A percentile compares a stretch with the other conserved stretches of the same genome.
These are phyloP conservation scores for Solanum ahanhuiri DNA, from an alignment of 257 asterid species.

Conservation along the genomic window DNA sequence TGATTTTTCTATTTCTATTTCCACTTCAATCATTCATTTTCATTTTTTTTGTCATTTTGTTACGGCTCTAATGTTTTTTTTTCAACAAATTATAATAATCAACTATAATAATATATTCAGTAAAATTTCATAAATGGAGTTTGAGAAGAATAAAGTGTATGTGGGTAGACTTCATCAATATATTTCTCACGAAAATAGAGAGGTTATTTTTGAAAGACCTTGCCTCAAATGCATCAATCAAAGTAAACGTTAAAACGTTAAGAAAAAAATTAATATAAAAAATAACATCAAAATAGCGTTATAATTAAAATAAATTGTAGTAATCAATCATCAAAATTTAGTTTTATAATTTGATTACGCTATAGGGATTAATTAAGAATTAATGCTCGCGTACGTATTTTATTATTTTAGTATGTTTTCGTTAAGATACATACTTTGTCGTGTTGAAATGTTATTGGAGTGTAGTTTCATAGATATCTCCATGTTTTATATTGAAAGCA, in stretches of 20 bases:
- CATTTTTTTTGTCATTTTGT: neutral
- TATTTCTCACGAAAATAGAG: neutral
- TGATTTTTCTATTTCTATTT: constrained; percentile 3
- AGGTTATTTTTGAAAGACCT: too few relatives aligned
- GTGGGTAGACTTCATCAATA: too few relatives aligned
- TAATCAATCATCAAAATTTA: neutral
- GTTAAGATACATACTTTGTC: neutral
- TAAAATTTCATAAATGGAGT: too few relatives aligned
- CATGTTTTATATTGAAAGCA: neutral
- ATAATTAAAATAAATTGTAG: too few relatives aligned
- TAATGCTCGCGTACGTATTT: neutral
- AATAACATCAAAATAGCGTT: too few relatives aligned
- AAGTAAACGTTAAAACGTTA: too few relatives aligned
- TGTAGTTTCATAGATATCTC: neutral
- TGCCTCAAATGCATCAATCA: neutral
- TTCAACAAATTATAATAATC: neutral
- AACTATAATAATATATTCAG: too few relatives aligned
- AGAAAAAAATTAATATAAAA: too few relatives aligned
- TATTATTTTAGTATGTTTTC: neutral
- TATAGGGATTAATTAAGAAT: neutral
- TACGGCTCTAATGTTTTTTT: neutral
- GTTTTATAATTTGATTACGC: neutral
- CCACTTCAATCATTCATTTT: constrained; percentile 5
- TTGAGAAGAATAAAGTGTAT: too few relatives aligned
- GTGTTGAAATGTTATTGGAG: neutral